Percentiles rank a stretch among this genome's conserved stretches.
These are phyloP conservation scores for Globisporangium splendens DNA, from an alignment of 352 stramenopile genomes.

Conservation along the genomic window DNA sequence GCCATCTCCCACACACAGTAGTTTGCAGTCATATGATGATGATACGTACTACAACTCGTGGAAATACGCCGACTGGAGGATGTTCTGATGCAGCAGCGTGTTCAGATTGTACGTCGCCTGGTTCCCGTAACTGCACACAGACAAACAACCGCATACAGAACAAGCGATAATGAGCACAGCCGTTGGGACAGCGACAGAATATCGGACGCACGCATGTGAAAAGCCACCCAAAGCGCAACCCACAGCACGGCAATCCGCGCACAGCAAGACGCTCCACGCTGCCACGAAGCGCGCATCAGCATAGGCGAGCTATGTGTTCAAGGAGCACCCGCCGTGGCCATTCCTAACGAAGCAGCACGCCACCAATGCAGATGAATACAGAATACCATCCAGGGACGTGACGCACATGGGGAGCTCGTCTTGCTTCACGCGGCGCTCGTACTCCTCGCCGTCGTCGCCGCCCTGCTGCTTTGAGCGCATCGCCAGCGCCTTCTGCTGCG, in stretches of 20 bases:
- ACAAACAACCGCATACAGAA: no score
- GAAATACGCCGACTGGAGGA: constrained; percentile 95
- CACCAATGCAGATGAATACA: background rate
- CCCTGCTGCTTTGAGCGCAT: constrained; percentile 32
- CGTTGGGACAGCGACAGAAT: no score
- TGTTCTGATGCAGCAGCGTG: constrained; percentile 94
- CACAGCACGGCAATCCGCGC: no score
- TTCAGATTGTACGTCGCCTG: constrained; percentile 95
- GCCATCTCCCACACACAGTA: no score
- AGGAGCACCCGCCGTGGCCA: no score
- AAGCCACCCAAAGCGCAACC: no score
- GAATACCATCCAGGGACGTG: background rate
- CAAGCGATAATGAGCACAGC: no score
- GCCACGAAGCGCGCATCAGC: no score
- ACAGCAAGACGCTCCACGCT: no score
- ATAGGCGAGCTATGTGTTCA: no score
- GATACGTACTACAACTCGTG: constrained; percentile 84
- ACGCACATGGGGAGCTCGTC: constrained; percentile 78
- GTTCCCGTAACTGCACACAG: constrained; percentile 64
- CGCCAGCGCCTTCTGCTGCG: constrained; percentile 46
- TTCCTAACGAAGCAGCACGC: constrained; percentile 2
- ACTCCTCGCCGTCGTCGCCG: constrained; percentile 39
- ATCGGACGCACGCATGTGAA: no score
- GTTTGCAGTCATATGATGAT: no score
- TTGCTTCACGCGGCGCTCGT: constrained; percentile 58